Evolutionary conservation across 2,329 filamentous ascomycete species (phyloP), one percentile per base, ranked within the genome.

Genomic region (Lasiodiplodia hormozganensis): DNA sequence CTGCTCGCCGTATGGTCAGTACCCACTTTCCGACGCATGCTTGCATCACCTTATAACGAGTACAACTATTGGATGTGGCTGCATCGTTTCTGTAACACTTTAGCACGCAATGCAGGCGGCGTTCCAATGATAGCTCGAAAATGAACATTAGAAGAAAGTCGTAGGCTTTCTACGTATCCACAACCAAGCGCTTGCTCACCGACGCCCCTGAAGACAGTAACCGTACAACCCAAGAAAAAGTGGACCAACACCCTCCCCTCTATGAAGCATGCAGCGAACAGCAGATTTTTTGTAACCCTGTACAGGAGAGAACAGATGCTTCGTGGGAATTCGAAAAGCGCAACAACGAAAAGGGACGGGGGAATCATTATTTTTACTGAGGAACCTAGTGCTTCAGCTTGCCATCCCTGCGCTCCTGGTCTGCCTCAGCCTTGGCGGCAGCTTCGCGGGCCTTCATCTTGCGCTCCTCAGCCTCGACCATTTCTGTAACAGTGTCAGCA

Each of bases 381-480:
- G 23, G 28, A 47, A 67, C 34, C 40, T 58, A 58, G 25, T 60
- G 65, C 65, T 67, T 58, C 54, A 58, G 68, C 71, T 77, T 74
- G 38, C 68, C 40, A 18, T 74, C 70, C 71, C 76, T 74, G 36
- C 68, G 40, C 31, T 74, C 71, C 67, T 71, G 67, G 58, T 73
- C 68, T 68, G 74, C 71, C 43, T 73, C 60, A 64, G 72, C 62
- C 71, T 77, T 74, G 51, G 77, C 72, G 49, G 76, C 77, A 62
- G 75, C 74, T 69, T 84, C 79, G 56, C 91, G 76, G 71, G 83
- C 84, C 70, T 85, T 84, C 16, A 87, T 81, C 64, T 84, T 81
- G 70, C 85, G 85, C 83, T 95, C 92, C 83, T 94, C 92, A 23
- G 92, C 89, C 70, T 88, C 92, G 62, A 95, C 90, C 92, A 95